phyloP scores from a whole-genome alignment of 2,329 filamentous ascomycete species.

The Talaromyces piceae region DNA sequence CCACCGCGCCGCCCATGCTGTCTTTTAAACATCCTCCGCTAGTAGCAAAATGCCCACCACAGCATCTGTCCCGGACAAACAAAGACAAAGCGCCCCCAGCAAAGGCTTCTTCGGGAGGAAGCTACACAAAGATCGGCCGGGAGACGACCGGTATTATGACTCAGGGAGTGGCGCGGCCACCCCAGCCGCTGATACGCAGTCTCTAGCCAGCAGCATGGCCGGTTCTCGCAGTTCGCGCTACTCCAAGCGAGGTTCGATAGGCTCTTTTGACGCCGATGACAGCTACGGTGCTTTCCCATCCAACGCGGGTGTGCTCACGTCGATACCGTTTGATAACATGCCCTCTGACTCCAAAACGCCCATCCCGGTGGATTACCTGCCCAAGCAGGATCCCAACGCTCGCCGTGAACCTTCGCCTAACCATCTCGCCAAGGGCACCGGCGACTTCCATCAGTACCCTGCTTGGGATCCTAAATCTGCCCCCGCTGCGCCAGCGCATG shows the following conservation, averaged over 20 bases:
- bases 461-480: constrained; percentile 53
- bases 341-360: constrained; percentile 60
- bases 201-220: constrained; percentile 54
- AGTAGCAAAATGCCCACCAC: constrained; percentile 43
- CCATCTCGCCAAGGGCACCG: constrained; percentile 68
- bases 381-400: constrained; percentile 52
- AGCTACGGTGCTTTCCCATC: constrained; percentile 61
- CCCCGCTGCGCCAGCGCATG: constrained; percentile 46
- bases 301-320: constrained; percentile 75
- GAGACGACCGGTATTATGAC: constrained; percentile 55
- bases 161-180: constrained; percentile 49
- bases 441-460: constrained; percentile 87
- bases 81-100: constrained; percentile 71
- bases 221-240: constrained; percentile 68
- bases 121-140: constrained; percentile 62
- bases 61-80: constrained; percentile 66
- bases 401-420: constrained; percentile 71
- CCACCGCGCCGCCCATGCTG: constrained; percentile 6
- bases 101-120: constrained; percentile 83
- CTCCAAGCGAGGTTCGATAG: constrained; percentile 60
- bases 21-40: constrained; percentile 23
- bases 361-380: constrained; percentile 64
- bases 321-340: constrained; percentile 76
- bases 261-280: constrained; percentile 60
- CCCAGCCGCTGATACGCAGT: constrained; percentile 32